These are phyloP conservation scores for Thraustochytrium sp. DNA, from an alignment of 352 stramenopile species.

Conservation along the genomic window DNA sequence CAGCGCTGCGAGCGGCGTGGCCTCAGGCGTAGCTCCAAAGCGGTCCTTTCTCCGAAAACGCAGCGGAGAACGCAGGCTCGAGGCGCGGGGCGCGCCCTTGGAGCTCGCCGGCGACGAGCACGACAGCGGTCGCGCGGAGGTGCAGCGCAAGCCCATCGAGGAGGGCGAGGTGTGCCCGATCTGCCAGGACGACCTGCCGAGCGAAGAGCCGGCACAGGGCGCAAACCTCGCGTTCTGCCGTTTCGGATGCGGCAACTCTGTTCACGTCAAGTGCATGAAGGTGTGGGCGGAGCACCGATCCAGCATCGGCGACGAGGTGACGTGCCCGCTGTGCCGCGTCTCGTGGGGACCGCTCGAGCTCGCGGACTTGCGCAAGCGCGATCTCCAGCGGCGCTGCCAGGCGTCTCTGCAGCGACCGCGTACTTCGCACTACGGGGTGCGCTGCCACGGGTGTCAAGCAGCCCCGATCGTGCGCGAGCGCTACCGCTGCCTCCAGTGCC, in stretches of 20 bases:
- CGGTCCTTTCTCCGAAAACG: neutral
- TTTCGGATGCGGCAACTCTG: constrained; percentile 16
- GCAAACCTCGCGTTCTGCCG: neutral
- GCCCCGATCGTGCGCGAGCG: neutral
- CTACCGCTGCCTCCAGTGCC: constrained; percentile 9
- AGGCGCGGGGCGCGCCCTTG: neutral
- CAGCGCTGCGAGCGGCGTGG: neutral
- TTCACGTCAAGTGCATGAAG: constrained; percentile 41
- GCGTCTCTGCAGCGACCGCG: neutral
- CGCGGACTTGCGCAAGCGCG: neutral
- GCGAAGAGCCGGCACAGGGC: neutral
- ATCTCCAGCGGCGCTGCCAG: neutral
- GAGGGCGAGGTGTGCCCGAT: constrained; percentile 33
- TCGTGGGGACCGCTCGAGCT: neutral
- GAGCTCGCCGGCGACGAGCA: neutral
- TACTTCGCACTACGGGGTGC: neutral
- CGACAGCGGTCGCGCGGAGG: neutral
- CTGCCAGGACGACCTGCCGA: constrained; percentile 24
- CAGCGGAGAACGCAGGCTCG: neutral
- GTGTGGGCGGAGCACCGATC: constrained; percentile 8
- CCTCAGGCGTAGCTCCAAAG: neutral
- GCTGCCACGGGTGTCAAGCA: neutral
- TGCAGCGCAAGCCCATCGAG: neutral
- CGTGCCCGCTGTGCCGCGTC: constrained; percentile 8
- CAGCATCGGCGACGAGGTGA: neutral